phyloP scores from a whole-genome alignment of 148 eudicot genomes.

The Amaranthus hypochondriacus region DNA sequence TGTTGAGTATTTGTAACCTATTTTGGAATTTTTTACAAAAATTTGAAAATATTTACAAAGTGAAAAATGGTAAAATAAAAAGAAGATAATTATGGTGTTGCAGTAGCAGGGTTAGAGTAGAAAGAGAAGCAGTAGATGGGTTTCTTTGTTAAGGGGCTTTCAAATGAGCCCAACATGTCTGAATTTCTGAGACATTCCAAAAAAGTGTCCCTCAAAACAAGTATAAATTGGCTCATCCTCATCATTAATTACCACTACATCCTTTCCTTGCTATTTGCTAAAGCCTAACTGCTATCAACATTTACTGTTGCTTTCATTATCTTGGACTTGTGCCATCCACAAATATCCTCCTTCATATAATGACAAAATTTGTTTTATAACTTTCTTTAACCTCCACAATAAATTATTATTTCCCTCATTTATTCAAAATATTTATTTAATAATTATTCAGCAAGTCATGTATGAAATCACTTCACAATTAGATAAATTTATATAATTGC shows the following conservation, averaged over 20 bases:
- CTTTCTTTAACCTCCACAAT: too few relatives aligned
- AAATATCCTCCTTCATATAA: background rate
- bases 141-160: constrained; percentile 16
- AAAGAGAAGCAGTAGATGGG: constrained; percentile 1
- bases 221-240: constrained; percentile 7
- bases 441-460: too few relatives aligned
- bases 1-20: too few relatives aligned
- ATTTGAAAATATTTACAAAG: too few relatives aligned
- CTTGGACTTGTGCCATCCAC: background rate
- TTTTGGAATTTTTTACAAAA: too few relatives aligned
- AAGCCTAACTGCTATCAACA: background rate
- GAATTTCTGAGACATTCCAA: constrained; percentile 37
- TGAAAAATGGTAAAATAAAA: too few relatives aligned
- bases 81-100: background rate
- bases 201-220: background rate
- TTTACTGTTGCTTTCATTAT: constrained; percentile 25
- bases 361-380: background rate
- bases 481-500: too few relatives aligned
- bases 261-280: constrained; percentile 23
- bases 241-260: constrained; percentile 22
- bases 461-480: too few relatives aligned
- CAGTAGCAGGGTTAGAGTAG: background rate
- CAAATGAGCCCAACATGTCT: constrained; percentile 27
- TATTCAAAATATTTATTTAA: too few relatives aligned
- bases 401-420: too few relatives aligned